A percentile compares a stretch with the other conserved stretches of the same genome.
phyloP scores from a whole-genome alignment of 2,329 filamentous ascomycete species.

The Lachnellula cervina region DNA sequence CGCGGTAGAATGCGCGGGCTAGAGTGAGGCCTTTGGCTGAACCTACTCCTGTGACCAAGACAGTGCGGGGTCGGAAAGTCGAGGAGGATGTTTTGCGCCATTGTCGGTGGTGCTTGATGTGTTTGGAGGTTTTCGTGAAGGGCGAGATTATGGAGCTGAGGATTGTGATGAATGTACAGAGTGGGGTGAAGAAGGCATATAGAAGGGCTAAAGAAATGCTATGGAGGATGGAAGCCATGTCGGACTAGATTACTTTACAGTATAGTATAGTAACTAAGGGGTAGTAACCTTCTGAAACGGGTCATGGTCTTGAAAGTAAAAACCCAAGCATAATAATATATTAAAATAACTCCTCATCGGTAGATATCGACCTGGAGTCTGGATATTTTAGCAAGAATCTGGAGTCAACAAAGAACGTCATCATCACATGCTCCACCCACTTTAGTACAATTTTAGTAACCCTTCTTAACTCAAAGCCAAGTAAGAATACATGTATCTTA shows the following conservation, averaged over 20 bases:
- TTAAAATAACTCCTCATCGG: background rate
- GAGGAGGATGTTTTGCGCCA: conserved; percentile 22
- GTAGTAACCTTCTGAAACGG: background rate
- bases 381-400: background rate
- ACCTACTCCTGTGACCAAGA: conserved; percentile 69
- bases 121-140: conserved; percentile 2
- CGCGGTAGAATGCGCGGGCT: conserved; percentile 58
- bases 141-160: conserved; percentile 6
- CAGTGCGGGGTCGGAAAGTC: conserved; percentile 35
- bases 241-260: background rate
- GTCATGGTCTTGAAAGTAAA: background rate
- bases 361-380: background rate
- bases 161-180: conserved; percentile 18
- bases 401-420: conserved; percentile 1
- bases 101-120: conserved; percentile 7
- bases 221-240: conserved; percentile 34
- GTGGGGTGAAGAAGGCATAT: conserved; percentile 16
- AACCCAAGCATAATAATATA: background rate
- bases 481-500: too few species aligned
- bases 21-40: conserved; percentile 67
- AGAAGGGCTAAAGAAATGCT: conserved; percentile 41
- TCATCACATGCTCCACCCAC: conserved; percentile 4
- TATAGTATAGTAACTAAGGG: too few species aligned
- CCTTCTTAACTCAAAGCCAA: too few species aligned
- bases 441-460: too few species aligned